Percentiles rank a stretch among this genome's conserved stretches.
phyloP scores from a whole-genome alignment of 2,329 filamentous ascomycete genomes.

The Claviceps humidiphila region DNA sequence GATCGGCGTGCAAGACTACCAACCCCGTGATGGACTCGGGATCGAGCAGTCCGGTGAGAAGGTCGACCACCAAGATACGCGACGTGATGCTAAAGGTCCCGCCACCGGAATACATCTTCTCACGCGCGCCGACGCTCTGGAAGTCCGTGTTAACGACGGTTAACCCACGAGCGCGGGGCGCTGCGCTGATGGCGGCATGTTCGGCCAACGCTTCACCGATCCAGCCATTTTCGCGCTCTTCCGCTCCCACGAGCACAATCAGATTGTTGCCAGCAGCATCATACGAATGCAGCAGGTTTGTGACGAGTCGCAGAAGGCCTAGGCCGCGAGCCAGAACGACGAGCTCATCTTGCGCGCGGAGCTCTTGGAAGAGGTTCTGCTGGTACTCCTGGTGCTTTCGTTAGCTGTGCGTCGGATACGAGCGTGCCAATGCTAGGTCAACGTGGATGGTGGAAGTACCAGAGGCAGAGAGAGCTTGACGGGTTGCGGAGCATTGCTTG shows the following conservation, averaged over 20 bases:
- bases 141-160: slow-evolving; percentile 90
- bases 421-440: too few species aligned
- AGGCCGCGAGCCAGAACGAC: slow-evolving; percentile 85
- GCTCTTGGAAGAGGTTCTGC: slow-evolving; percentile 85
- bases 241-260: slow-evolving; percentile 76
- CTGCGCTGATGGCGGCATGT: slow-evolving; percentile 80
- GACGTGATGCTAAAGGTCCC: slow-evolving; percentile 95
- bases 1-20: slow-evolving; percentile 78
- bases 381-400: slow-evolving; percentile 59
- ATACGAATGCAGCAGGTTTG: slow-evolving; percentile 93
- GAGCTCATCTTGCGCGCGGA: slow-evolving; percentile 83
- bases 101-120: slow-evolving; percentile 82
- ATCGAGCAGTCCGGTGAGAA: slow-evolving; percentile 71
- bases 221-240: slow-evolving; percentile 91
- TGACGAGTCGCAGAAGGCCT: slow-evolving; percentile 79
- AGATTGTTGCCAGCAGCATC: slow-evolving; percentile 92
- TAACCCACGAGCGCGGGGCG: slow-evolving; percentile 69
- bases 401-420: not conserved
- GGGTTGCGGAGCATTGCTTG: slow-evolving; percentile 44
- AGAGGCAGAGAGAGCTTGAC: slow-evolving; percentile 69
- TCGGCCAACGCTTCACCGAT: slow-evolving; percentile 92
- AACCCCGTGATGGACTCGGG: slow-evolving; percentile 78
- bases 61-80: slow-evolving; percentile 84
- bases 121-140: slow-evolving; percentile 72
- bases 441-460: slow-evolving; percentile 10